Evolutionary conservation across 805 yeast species (phyloP), one percentile per base, ranked within the genome.

Genomic region (Myxozyma melibiosi): DNA sequence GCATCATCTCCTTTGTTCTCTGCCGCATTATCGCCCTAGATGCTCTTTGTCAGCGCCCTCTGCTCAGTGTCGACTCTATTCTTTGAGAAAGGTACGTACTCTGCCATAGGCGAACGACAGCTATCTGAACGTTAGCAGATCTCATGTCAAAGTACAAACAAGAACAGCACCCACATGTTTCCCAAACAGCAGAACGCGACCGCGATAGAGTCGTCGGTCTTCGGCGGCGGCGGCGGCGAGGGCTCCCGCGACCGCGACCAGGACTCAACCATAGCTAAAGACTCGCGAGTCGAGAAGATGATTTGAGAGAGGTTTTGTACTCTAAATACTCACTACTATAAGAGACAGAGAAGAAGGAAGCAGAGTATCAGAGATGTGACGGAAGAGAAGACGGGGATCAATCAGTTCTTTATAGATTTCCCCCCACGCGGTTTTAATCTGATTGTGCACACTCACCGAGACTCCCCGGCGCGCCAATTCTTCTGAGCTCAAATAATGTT

Each of bases 161-260:
- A 14, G 20, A 13, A 22, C 3, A 11, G 20, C 1, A 62, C 87
- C 64, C 76, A 84, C 85, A 88, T 88, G 71, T 91, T 91, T 2
- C 97, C 97, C 25, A 90, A 76, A 68, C 97, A 91, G 0, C 90
- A 92, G 70, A 91, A 90, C 0, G 95, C 97, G 9, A 91, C 95
- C 1, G 86, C 78, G 65, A 64, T 78, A 78, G n/a, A 55, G 54
- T 2, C 58, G 33, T 55, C 41, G 13, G 44, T 39, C 27, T 24
- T 47, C 28, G 35, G 28, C 16, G 28, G 35, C 35, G 42, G 40
- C 35, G 51, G 42, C 38, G 41, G 51, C 43, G 51, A 38, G n/a
- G 40, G 39, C 28, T 44, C 49, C 18, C 47, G 47, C 34, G 47
- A 43, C 37, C 47, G 47, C 39, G 49, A 44, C 40, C 49, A 44